Conservation (phyloP, 1,284 basidiomycete genomes). For the Papiliotrema terrestris region DNA sequence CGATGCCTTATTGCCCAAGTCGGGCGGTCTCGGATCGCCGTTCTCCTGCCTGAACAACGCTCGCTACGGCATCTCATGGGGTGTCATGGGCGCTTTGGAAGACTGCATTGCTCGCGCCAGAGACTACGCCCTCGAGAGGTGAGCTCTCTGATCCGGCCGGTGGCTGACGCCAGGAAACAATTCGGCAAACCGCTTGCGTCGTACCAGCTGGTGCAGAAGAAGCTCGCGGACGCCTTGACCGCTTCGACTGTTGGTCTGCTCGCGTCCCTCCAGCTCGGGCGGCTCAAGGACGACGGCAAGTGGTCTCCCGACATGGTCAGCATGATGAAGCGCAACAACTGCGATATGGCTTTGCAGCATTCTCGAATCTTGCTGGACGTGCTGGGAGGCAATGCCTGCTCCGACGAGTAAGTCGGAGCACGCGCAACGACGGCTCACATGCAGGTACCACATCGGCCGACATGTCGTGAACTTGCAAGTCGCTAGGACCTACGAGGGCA, state of each 20-base stretch:
- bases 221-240: constrained; percentile 86
- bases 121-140: constrained; percentile 80
- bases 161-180: constrained; percentile 56
- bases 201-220: constrained; percentile 96
- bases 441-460: constrained; percentile 73
- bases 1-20: constrained; percentile 70
- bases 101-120: constrained; percentile 78
- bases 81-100: constrained; percentile 90
- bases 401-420: constrained; percentile 67
- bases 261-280: constrained; percentile 73
- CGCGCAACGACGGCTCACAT: background rate
- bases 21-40: constrained; percentile 71
- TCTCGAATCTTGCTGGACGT: constrained; percentile 77
- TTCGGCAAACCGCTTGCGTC: constrained; percentile 85
- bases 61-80: constrained; percentile 88
- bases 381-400: constrained; percentile 82
- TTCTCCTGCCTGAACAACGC: constrained; percentile 91
- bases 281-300: constrained; percentile 77
- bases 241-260: constrained; percentile 79
- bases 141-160: constrained; percentile 5
- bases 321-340: constrained; percentile 93
- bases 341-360: constrained; percentile 83
- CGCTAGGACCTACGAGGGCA: constrained; percentile 87
- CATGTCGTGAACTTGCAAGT: constrained; percentile 90
- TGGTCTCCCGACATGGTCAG: constrained; percentile 91